Conservation (phyloP, 129 eudicot genomes). For the Flaveria brownii region DNA sequence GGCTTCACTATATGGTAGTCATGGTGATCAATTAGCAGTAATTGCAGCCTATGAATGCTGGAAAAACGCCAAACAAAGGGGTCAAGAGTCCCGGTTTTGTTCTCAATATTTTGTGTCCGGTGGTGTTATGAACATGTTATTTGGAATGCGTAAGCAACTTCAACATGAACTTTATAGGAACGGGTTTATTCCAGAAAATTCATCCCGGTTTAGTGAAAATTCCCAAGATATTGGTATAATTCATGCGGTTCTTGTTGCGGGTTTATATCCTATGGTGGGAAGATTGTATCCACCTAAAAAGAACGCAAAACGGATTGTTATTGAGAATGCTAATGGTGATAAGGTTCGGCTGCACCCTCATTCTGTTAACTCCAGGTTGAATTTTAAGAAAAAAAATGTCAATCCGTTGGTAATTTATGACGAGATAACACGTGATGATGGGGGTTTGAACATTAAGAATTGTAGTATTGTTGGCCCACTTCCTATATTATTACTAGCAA, state of each 20-base stretch:
- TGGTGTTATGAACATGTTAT: constrained; percentile 72
- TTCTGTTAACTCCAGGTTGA: constrained; percentile 49
- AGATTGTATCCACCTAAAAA: constrained; percentile 50
- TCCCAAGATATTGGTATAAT: constrained; percentile 72
- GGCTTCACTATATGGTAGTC: constrained; percentile 76
- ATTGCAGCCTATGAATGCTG: constrained; percentile 93
- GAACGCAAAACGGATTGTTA: constrained; percentile 38
- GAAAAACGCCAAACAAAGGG: constrained; percentile 68
- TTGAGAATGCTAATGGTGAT: constrained; percentile 58
- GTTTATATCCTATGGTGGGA: constrained; percentile 89
- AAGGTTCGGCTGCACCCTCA: constrained; percentile 68
- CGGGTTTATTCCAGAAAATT: constrained; percentile 65
- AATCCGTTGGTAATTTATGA: constrained; percentile 65
- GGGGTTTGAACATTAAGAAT: constrained; percentile 62
- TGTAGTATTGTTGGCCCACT: constrained; percentile 72
- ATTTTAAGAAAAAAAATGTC: constrained; percentile 31
- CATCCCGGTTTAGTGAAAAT: constrained; percentile 49
- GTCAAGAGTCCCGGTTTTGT: constrained; percentile 70
- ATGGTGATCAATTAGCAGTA: constrained; percentile 82
- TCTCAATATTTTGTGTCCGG: constrained; percentile 65
- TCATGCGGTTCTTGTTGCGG: constrained; percentile 85
- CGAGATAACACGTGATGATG: constrained; percentile 88
- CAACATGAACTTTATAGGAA: constrained; percentile 52
- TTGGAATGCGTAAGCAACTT: constrained; percentile 76
- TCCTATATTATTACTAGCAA: constrained; percentile 72